Percentiles rank a stretch among this genome's conserved stretches.
Evolutionary conservation across 148 eudicot genomes (phyloP).

Genomic region (Heliamphora exappendiculata): DNA sequence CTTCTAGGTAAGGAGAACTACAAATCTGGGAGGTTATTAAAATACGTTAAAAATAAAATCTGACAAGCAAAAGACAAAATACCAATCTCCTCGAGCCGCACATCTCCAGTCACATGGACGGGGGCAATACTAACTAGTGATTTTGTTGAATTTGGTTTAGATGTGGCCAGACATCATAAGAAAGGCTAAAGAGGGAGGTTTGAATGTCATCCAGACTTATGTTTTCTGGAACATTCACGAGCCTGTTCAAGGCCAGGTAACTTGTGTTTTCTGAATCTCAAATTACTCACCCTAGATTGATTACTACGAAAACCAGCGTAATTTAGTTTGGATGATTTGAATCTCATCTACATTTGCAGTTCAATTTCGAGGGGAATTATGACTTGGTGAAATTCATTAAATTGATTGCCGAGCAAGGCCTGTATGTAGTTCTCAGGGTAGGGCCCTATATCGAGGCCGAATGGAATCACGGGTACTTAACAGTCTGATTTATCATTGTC

Average conservation of each 20-base stretch:
- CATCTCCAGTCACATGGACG: too few species aligned
- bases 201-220: conserved; percentile 49
- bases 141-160: conserved; percentile 21
- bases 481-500: neutral
- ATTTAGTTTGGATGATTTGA: neutral
- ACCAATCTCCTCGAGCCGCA: too few species aligned
- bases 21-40: too few species aligned
- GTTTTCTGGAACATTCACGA: conserved; percentile 66
- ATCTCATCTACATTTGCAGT: conserved; percentile 32
- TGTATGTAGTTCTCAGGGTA: conserved; percentile 61
- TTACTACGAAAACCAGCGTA: too few species aligned
- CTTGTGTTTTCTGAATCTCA: neutral
- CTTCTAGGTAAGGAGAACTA: too few species aligned
- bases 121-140: too few species aligned
- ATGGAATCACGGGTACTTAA: conserved; percentile 87
- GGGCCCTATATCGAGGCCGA: conserved; percentile 85
- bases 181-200: conserved; percentile 50
- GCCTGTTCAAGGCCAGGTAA: conserved; percentile 54
- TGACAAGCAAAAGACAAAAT: too few species aligned
- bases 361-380: conserved; percentile 44
- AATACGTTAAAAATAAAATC: too few species aligned
- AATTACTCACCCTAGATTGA: neutral
- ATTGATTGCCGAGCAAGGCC: conserved; percentile 43
- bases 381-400: conserved; percentile 67
- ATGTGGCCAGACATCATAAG: conserved; percentile 41